Conservation (phyloP, 1,284 basidiomycete genomes). For the Moniliella sp. region DNA sequence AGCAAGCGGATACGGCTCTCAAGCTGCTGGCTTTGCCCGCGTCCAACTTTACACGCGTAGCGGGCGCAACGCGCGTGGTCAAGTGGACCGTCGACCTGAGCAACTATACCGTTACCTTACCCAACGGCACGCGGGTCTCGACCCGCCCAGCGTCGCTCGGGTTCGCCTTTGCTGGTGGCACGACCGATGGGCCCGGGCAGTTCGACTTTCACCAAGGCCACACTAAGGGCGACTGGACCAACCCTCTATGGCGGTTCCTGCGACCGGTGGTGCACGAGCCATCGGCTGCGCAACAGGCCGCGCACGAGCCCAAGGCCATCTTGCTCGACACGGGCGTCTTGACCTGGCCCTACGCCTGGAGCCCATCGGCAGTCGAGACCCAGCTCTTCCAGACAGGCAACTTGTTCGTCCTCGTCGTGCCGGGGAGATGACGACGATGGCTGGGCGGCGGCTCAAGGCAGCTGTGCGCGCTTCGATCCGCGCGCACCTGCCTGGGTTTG, state of each 20-base stretch:
- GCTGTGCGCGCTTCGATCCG: conserved; percentile 47
- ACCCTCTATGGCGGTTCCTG: conserved; percentile 57
- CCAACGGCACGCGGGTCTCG: conserved; percentile 47
- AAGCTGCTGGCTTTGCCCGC: conserved; percentile 6
- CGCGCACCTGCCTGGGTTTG: too few relatives aligned
- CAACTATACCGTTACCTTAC: conserved; percentile 46
- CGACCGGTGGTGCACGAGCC: conserved; percentile 46
- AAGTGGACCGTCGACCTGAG: conserved; percentile 42
- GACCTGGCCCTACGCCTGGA: conserved; percentile 49
- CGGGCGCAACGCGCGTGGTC: conserved; percentile 10
- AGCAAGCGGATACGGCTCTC: conserved; percentile 15
- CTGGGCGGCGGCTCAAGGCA: conserved; percentile 40
- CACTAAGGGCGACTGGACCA: conserved; percentile 45
- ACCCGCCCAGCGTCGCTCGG: conserved; percentile 62
- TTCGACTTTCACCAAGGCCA: conserved; percentile 60
- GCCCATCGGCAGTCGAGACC: conserved; percentile 48
- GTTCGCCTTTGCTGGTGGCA: conserved; percentile 9
- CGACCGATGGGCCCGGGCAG: conserved; percentile 46
- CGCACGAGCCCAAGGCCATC: conserved; percentile 61
- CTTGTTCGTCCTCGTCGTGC: conserved; percentile 54
- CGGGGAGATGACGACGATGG: conserved; percentile 48
- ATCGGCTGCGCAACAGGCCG: conserved; percentile 47
- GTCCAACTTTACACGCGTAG: not conserved
- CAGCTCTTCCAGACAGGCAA: conserved; percentile 61
- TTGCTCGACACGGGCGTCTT: conserved; percentile 35